Evolutionary conservation across 139 green algal genomes (phyloP).

Genomic region (Trebouxia sp.): DNA sequence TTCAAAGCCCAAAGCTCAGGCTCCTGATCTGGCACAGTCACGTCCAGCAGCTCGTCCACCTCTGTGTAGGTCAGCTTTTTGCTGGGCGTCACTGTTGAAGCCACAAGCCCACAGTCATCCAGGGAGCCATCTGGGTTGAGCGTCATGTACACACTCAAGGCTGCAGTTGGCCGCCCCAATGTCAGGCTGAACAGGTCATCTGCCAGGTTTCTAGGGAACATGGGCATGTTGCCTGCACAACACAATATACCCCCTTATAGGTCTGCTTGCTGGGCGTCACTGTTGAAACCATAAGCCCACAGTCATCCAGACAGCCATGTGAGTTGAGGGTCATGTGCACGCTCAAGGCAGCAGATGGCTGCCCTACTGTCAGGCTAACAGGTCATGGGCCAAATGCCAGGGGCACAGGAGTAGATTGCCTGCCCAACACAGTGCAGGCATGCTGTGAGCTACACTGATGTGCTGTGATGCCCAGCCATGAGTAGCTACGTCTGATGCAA

Average conservation of each 20-base stretch:
- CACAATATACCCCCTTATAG: not conserved
- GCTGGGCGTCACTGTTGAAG: conserved; percentile 47
- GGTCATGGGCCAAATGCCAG: conserved; percentile 62
- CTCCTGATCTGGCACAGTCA: conserved; percentile 4
- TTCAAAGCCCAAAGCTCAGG: conserved; percentile 39
- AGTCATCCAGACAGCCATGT: conserved; percentile 58
- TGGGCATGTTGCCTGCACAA: conserved; percentile 66
- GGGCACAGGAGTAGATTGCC: conserved; percentile 88
- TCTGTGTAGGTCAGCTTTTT: conserved; percentile 79
- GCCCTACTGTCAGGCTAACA: conserved; percentile 70
- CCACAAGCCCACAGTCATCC: conserved; percentile 31
- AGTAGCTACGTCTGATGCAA: too few relatives aligned
- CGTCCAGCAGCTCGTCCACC: conserved; percentile 65
- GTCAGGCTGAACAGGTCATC: conserved; percentile 79
- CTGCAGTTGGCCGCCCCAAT: conserved; percentile 25
- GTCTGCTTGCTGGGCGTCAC: conserved; percentile 43
- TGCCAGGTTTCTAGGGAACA: conserved; percentile 82
- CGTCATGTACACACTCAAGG: conserved; percentile 59
- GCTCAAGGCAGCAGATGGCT: conserved; percentile 47
- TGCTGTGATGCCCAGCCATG: too few relatives aligned
- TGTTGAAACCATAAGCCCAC: conserved; percentile 35
- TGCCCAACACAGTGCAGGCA: conserved; percentile 33
- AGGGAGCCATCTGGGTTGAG: conserved; percentile 65
- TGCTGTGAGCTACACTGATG: too few relatives aligned
- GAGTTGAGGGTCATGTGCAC: conserved; percentile 53